Base-by-base conservation (phyloP, 768 basidiomycete genomes). In the Pleurotus ostreatus region DNA sequence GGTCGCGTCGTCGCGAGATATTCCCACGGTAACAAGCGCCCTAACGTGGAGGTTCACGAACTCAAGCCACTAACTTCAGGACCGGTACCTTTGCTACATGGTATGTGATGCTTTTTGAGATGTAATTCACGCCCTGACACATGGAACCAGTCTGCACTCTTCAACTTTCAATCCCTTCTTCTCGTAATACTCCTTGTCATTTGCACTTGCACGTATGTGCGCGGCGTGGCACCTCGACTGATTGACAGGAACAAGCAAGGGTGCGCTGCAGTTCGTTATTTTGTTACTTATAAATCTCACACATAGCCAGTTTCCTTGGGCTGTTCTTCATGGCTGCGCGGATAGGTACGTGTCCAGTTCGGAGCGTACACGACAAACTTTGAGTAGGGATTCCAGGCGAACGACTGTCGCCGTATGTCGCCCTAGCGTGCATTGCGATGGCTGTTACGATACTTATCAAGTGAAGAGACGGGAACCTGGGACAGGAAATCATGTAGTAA, bases 141-240 rank as follows among this genome's bases (percentile, higher is more conserved):
- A n/a, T 25, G 13, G 20, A 54, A 40, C 3, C 51, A 80, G 79
- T 95, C 96, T 25, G 97, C 97, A 2, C 81, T 99, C 20, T 98
- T 98, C 85, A 96, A 98, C 74, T 99, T 99, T 68, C 89, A 96
- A 71, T 94, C 95, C 0, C 81, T 99, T 16, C 81, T 99, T 16
- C 85, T 96, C 65, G 94, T 96, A 68, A 87, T 98, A 61, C 82
- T 98, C 7, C 80, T 99, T 48, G 78, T 91, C 69, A 94, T 98
- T 58, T 99, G 97, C 76, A 98, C 97, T 57, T 98, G 92, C 76
- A 94, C 96, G 3, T 99, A 98, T 71, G 81, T 95, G 12, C 86
- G 97, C 45, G 86, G 92, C 0, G 87, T 95, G 13, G 87, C 92
- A 2, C 97, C 97, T 9, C 81, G 92, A 22, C 76, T 98, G 4